These are phyloP conservation scores for Aspergillus sclerotioniger DNA, from an alignment of 495 filamentous ascomycete species.

Conservation along the genomic window DNA sequence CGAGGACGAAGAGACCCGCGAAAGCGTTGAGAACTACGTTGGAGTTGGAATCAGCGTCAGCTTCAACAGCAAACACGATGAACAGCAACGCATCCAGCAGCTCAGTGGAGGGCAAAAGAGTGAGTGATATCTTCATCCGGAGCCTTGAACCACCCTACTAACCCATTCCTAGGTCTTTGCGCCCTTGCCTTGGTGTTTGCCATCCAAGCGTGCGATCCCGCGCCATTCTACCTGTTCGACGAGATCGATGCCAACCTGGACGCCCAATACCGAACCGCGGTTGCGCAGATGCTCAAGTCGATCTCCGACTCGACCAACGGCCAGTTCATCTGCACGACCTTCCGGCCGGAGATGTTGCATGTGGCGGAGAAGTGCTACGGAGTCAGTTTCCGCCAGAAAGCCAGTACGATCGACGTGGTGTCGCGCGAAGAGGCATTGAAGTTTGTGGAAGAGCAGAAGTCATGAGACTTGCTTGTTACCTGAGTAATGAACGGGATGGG, in stretches of 20 bases:
- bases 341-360: conserved; percentile 92
- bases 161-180: conserved; percentile 66
- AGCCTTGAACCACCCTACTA: conserved; percentile 17
- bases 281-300: conserved; percentile 79
- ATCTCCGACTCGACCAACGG: conserved; percentile 60
- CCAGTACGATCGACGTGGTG: conserved; percentile 86
- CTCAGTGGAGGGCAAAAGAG: conserved; percentile 97
- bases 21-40: conserved; percentile 90
- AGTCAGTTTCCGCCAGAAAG: conserved; percentile 91
- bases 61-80: conserved; percentile 97
- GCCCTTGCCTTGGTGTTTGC: conserved; percentile 96
- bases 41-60: conserved; percentile 98
- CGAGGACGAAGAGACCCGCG: conserved; percentile 55
- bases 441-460: conserved; percentile 84
- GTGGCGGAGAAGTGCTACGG: conserved; percentile 98
- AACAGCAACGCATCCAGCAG: conserved; percentile 97
- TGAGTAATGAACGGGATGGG: conserved; percentile 16
- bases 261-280: conserved; percentile 93
- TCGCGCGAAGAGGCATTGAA: conserved; percentile 81
- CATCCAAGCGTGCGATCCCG: conserved; percentile 96
- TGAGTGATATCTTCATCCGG: conserved; percentile 41
- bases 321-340: conserved; percentile 91
- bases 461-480: conserved; percentile 21
- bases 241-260: conserved; percentile 99
- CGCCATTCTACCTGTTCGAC: conserved; percentile 98